Evolutionary conservation across 148 eudicot species (phyloP).

Genomic region (Rhododendron vialii): DNA sequence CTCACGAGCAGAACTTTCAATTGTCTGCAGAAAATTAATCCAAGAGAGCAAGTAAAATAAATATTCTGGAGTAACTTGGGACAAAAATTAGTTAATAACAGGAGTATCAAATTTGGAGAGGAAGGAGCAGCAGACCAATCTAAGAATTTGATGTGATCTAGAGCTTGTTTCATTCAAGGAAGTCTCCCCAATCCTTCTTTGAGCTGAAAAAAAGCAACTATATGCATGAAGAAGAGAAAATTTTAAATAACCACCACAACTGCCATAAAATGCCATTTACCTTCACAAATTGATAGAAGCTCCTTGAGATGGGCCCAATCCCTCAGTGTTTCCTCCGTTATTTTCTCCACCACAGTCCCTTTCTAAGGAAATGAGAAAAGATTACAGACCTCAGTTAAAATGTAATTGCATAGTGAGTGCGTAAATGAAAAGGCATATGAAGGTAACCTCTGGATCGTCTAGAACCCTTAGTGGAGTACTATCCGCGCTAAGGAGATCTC

Average conservation of each 20-base stretch:
- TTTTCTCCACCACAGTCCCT: constrained; percentile 88
- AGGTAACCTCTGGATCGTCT: constrained; percentile 88
- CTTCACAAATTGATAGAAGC: constrained; percentile 80
- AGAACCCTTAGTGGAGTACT: constrained; percentile 74
- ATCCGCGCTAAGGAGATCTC: constrained; percentile 79
- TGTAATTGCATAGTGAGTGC: not conserved
- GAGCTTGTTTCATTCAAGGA: constrained; percentile 81
- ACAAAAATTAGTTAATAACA: not conserved
- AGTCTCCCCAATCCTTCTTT: constrained; percentile 91
- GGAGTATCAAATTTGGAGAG: not conserved
- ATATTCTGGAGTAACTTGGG: not conserved
- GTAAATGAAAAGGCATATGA: constrained; percentile 4
- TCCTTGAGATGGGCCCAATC: constrained; percentile 73
- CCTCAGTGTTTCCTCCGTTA: constrained; percentile 62
- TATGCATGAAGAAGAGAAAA: not conserved
- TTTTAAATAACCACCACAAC: not conserved
- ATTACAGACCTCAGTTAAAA: not conserved
- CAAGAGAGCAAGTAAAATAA: not conserved
- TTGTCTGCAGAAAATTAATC: constrained; percentile 36
- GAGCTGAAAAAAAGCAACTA: constrained; percentile 48
- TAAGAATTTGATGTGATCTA: constrained; percentile 88
- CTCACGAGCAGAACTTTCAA: constrained; percentile 73
- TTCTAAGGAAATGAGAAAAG: constrained; percentile 33
- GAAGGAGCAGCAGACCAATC: constrained; percentile 51
- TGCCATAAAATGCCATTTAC: constrained; percentile 22